These are phyloP conservation scores for Cucurbita ficifolia DNA, from an alignment of 306 rosid genomes.

Conservation along the genomic window DNA sequence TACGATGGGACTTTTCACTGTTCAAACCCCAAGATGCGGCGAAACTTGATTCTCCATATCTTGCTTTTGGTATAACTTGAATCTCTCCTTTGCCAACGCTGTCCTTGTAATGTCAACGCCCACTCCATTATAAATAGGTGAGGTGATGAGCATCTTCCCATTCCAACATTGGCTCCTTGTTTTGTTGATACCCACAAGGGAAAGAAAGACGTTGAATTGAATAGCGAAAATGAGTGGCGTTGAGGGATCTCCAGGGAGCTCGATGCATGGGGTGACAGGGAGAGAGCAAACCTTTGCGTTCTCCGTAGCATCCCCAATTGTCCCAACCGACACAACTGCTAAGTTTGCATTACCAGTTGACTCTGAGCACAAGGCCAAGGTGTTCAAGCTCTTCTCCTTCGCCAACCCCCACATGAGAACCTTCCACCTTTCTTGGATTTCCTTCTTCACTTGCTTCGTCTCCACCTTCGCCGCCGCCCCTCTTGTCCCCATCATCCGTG, in stretches of 20 bases:
- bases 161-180: too few species aligned
- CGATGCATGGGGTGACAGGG: slow-evolving; percentile 94
- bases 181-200: too few species aligned
- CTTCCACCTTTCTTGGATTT: slow-evolving; percentile 87
- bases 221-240: slow-evolving; percentile 16
- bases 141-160: neutral
- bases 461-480: slow-evolving; percentile 87
- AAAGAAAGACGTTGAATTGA: too few species aligned
- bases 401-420: slow-evolving; percentile 94
- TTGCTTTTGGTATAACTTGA: neutral
- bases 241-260: slow-evolving; percentile 75
- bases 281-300: slow-evolving; percentile 44
- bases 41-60: slow-evolving; percentile 9
- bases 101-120: slow-evolving; percentile 26
- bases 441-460: slow-evolving; percentile 75
- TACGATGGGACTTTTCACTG: slow-evolving; percentile 26
- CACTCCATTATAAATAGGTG: slow-evolving; percentile 35
- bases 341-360: slow-evolving; percentile 63
- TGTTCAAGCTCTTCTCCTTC: slow-evolving; percentile 51
- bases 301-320: slow-evolving; percentile 60
- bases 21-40: slow-evolving; percentile 38
- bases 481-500: slow-evolving; percentile 19
- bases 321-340: slow-evolving; percentile 54
- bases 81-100: slow-evolving; percentile 5
- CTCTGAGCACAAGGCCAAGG: slow-evolving; percentile 66